phyloP scores from a whole-genome alignment of 2,329 filamentous ascomycete genomes.

The Monilinia polystroma region DNA sequence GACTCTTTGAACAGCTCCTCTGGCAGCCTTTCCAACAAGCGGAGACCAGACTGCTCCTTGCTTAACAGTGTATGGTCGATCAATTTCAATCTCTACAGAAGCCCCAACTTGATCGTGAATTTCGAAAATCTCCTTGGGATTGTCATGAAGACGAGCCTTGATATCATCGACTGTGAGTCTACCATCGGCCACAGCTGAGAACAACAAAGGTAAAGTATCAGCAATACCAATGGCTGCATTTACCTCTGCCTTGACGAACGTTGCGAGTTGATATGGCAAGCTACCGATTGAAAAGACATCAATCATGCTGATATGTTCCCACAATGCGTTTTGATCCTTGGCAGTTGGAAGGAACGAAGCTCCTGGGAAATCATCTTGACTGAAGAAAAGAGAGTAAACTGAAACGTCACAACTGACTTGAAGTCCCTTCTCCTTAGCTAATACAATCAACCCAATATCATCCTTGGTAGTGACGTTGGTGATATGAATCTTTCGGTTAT shows the following conservation, averaged over 20 bases:
- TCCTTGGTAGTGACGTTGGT: constrained; percentile 79
- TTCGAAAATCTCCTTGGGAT: constrained; percentile 79
- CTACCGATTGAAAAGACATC: constrained; percentile 80
- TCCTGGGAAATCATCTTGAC: constrained; percentile 66
- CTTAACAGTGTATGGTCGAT: constrained; percentile 64
- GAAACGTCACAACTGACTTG: constrained; percentile 80
- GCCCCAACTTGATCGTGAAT: constrained; percentile 76
- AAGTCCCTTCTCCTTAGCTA: constrained; percentile 78
- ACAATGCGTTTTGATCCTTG: constrained; percentile 69
- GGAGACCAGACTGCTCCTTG: constrained; percentile 62
- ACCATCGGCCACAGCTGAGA: constrained; percentile 74
- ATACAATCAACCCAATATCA: constrained; percentile 72
- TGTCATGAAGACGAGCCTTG: constrained; percentile 69
- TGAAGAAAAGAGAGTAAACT: constrained; percentile 76
- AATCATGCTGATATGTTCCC: constrained; percentile 70
- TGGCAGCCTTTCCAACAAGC: constrained; percentile 66
- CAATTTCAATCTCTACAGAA: constrained; percentile 72
- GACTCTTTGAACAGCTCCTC: constrained; percentile 70
- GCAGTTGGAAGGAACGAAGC: constrained; percentile 64
- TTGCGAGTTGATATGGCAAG: constrained; percentile 72
- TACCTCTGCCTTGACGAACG: constrained; percentile 51
- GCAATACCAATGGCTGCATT: constrained; percentile 66
- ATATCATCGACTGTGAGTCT: constrained; percentile 73
- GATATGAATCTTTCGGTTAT: constrained; percentile 75
- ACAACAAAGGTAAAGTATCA: constrained; percentile 70